Conservation (phyloP, 2,329 filamentous ascomycete genomes). For the Ascochyta fabae region DNA sequence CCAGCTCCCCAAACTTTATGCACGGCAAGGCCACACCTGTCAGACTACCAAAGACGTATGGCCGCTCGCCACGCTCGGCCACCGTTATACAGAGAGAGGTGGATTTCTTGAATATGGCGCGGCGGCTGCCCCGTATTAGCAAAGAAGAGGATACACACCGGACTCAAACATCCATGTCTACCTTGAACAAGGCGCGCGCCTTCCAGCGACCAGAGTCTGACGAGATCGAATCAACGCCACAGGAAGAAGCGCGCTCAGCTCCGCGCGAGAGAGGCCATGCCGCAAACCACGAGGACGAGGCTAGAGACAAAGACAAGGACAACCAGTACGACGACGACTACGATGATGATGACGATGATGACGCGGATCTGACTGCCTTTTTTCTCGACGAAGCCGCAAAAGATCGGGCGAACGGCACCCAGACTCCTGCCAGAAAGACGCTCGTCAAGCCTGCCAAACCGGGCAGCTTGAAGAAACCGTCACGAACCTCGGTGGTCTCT, state of each 20-base stretch:
- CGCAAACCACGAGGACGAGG: not conserved
- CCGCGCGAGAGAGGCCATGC: not conserved
- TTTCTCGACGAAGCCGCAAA: slow-evolving; percentile 13
- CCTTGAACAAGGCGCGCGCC: slow-evolving; percentile 10
- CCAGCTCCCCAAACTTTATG: slow-evolving; percentile 27
- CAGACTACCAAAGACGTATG: slow-evolving; percentile 23
- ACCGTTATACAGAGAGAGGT: slow-evolving; percentile 15
- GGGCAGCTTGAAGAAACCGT: slow-evolving; percentile 21
- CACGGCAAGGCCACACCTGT: slow-evolving; percentile 8
- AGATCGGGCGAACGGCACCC: not conserved
- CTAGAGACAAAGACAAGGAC: not conserved
- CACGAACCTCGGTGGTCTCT: not conserved
- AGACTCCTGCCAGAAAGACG: slow-evolving; percentile 1
- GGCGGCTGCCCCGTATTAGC: not conserved
- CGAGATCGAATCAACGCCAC: slow-evolving; percentile 21
- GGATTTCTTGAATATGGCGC: slow-evolving; percentile 19
- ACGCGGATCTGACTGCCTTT: slow-evolving; percentile 11
- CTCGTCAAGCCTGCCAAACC: slow-evolving; percentile 6
- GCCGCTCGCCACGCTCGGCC: slow-evolving; percentile 18
- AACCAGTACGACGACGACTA: not conserved
- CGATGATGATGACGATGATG: not conserved
- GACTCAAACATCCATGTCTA: not conserved
- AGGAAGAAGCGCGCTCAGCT: slow-evolving; percentile 1
- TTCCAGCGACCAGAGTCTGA: slow-evolving; percentile 17
- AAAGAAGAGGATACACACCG: not conserved